phyloP scores from a whole-genome alignment of 2,329 filamentous ascomycete genomes.

The Leptodontidium sp. region DNA sequence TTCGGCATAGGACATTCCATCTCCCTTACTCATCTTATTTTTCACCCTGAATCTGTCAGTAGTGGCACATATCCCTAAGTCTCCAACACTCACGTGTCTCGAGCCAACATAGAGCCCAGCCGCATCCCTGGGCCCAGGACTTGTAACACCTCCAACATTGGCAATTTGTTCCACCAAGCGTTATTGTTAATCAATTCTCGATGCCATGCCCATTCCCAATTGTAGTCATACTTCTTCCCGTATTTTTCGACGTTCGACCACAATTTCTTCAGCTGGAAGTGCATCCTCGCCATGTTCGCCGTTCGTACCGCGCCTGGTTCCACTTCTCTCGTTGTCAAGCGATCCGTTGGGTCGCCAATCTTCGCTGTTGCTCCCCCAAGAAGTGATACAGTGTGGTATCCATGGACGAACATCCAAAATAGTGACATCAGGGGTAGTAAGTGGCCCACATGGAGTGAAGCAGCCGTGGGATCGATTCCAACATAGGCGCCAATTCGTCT shows the following conservation, averaged over 20 bases:
- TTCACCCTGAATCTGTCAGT: conserved; percentile 63
- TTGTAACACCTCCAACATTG: conserved; percentile 77
- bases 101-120: conserved; percentile 85
- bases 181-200: conserved; percentile 81
- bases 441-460: conserved; percentile 82
- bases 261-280: conserved; percentile 74
- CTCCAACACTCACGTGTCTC: conserved; percentile 75
- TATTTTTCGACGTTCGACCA: conserved; percentile 77
- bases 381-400: conserved; percentile 72
- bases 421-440: conserved; percentile 83
- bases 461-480: conserved; percentile 82
- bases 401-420: conserved; percentile 84
- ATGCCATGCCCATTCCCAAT: conserved; percentile 71
- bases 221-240: conserved; percentile 70
- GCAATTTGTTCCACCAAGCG: conserved; percentile 78
- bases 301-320: conserved; percentile 60
- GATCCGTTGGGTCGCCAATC: conserved; percentile 80
- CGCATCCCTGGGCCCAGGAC: conserved; percentile 77
- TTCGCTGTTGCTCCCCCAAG: conserved; percentile 79
- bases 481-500: conserved; percentile 79
- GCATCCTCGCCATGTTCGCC: conserved; percentile 73
- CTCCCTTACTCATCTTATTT: conserved; percentile 81
- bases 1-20: conserved; percentile 94
- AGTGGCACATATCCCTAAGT: not conserved
- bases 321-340: conserved; percentile 67